Evolutionary conservation across 495 filamentous ascomycete species (phyloP).

Genomic region (Aspergillus bertholletiae): DNA sequence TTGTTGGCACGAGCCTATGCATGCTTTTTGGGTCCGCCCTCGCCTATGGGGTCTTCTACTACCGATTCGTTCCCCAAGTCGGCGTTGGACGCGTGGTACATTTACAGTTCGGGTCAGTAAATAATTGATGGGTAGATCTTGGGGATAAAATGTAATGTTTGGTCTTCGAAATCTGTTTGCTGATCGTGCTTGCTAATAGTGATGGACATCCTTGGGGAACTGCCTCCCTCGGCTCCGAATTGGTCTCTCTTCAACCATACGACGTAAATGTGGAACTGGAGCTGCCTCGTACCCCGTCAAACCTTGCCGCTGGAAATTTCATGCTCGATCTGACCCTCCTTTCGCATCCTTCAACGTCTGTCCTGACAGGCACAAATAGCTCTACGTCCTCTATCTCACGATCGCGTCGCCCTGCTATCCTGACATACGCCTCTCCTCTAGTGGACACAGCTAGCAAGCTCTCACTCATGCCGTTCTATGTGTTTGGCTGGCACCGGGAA

Average conservation of each 20-base stretch:
- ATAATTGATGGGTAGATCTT: conserved; percentile 4
- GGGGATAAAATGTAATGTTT: not conserved
- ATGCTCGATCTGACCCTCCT: conserved; percentile 80
- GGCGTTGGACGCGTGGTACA: conserved; percentile 64
- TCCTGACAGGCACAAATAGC: conserved; percentile 17
- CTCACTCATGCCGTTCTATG: conserved; percentile 55
- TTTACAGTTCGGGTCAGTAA: conserved; percentile 71
- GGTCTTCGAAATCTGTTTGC: not conserved
- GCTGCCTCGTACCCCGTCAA: conserved; percentile 58
- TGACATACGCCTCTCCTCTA: conserved; percentile 64
- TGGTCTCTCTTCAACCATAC: conserved; percentile 51
- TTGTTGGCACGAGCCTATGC: conserved; percentile 51
- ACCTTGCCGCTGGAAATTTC: conserved; percentile 73
- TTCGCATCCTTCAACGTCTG: conserved; percentile 29
- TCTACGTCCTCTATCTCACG: conserved; percentile 32
- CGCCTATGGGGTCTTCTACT: conserved; percentile 77
- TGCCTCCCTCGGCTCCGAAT: conserved; percentile 32
- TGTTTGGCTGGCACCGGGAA: conserved; percentile 53
- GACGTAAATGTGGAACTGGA: conserved; percentile 70
- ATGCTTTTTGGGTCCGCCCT: conserved; percentile 61
- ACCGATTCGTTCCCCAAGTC: conserved; percentile 72
- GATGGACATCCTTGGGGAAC: conserved; percentile 43
- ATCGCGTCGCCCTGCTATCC: conserved; percentile 58
- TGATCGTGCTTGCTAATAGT: conserved; percentile 17
- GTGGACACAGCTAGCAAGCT: conserved; percentile 48